phyloP scores from a whole-genome alignment of 129 eudicot species.

The Oenanthe sinensis region DNA sequence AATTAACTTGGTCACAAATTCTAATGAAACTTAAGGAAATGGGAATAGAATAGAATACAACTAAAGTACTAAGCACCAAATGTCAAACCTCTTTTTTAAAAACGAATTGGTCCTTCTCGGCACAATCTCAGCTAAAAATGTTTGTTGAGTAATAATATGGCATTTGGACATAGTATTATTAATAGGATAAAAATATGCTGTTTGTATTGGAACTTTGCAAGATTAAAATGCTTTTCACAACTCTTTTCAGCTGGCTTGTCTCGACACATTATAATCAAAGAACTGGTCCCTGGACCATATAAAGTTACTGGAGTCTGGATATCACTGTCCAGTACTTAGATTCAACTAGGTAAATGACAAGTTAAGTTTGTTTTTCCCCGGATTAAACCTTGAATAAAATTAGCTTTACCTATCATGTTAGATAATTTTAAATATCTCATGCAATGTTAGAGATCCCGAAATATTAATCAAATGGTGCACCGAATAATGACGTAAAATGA shows the following conservation, averaged over 20 bases:
- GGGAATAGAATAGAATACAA: neutral
- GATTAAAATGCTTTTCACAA: neutral
- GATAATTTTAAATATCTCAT: neutral
- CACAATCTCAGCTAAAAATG: neutral
- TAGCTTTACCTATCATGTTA: neutral
- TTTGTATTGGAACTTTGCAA: neutral
- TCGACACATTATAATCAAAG: neutral
- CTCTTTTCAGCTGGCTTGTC: neutral
- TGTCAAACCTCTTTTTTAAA: neutral
- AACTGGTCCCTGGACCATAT: neutral
- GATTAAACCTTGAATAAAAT: neutral
- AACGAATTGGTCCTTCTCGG: neutral
- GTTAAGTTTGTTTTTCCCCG: neutral
- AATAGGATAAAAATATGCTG: neutral
- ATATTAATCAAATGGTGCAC: neutral
- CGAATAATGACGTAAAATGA: neutral
- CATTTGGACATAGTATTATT: neutral
- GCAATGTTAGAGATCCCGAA: neutral
- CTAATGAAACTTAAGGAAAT: neutral
- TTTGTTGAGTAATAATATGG: neutral
- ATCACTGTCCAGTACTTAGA: neutral
- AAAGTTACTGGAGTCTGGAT: neutral
- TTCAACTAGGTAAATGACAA: neutral
- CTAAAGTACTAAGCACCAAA: neutral
- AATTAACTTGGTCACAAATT: no score